A percentile compares a stretch with the other conserved stretches of the same genome.
Conservation (phyloP, 768 basidiomycete genomes). For the Podaxis sp. region DNA sequence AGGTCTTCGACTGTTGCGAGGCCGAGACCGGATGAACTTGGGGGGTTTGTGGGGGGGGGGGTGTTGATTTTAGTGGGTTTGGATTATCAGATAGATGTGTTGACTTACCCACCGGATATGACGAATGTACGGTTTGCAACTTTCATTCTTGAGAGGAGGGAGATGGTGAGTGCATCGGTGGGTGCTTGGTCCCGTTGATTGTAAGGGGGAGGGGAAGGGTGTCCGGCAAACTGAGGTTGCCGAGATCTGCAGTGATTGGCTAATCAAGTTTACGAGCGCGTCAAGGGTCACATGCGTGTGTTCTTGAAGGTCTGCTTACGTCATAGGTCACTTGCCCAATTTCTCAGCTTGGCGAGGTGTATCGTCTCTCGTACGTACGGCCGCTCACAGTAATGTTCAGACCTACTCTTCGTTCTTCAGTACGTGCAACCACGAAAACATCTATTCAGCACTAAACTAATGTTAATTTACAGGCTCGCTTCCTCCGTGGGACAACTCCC, state of each 20-base stretch:
- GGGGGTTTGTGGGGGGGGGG: background rate
- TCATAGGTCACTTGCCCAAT: constrained; percentile 7
- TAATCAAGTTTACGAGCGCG: constrained; percentile 15
- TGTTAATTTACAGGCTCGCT: constrained; percentile 12
- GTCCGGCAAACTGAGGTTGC: background rate
- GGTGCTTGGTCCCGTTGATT: background rate
- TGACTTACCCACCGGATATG: constrained; percentile 50
- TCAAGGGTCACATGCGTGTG: constrained; percentile 9
- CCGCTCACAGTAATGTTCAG: constrained; percentile 36
- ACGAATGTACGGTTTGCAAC: constrained; percentile 49
- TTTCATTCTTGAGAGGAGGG: constrained; percentile 32
- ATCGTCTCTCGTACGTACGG: background rate
- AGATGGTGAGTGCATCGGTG: background rate
- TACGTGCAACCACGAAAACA: constrained; percentile 20
- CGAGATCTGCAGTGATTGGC: constrained; percentile 14
- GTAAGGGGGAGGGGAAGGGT: background rate
- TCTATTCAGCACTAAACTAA: background rate
- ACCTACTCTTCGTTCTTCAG: constrained; percentile 39
- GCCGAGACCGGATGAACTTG: constrained; percentile 54
- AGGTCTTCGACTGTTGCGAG: constrained; percentile 47
- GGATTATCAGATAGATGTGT: background rate
- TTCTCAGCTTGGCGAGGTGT: background rate
- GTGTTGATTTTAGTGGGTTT: background rate
- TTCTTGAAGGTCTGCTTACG: constrained; percentile 13
- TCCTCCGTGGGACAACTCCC: constrained; percentile 26